Base-by-base conservation (phyloP, 148 eudicot species). In the Chenopodium album region DNA sequence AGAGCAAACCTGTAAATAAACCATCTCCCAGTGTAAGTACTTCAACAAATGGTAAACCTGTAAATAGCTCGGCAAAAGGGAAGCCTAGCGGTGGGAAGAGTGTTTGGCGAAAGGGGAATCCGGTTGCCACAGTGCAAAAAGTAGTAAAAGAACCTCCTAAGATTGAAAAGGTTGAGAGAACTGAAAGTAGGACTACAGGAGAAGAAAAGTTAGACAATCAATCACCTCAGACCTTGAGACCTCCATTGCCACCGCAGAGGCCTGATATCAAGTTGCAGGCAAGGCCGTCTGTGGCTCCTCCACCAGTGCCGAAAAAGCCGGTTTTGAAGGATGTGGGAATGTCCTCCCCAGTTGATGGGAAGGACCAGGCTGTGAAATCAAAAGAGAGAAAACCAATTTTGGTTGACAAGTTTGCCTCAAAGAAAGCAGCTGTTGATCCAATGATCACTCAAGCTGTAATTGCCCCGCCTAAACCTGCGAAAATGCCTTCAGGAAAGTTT, bases 51-150 rank as follows among this genome's bases (percentile, higher is more conserved):
- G 93, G 92, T 31, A 90, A 82, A 78, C 85, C 91, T 22, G 80
- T 78, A 71, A 88, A 82, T 80, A 75, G 82, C 4, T 70, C 80
- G 34, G 80, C 76, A 8, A 87, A 65, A 73, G 87, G 70, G 48
- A 96, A 86, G 85, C 73, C 95, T 54, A 92, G 80, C 65, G 74
- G 91, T 60, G 62, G 84, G 54, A 96, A 91, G 88, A 90, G 98
- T 82, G 99, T 96, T 52, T 96, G 99, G 99, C 76, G 93, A 65
- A 96, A 91, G 80, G 99, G 99, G 65, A 90, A 89, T 76, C 95
- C 98, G 0, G 91, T 92, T 69, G 81, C 97, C 19, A 78, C 84
- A 46, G 93, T 89, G 82, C 88, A 81, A 75, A 91, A 90, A 67
- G 86, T 89, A 75, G 94, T 89, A 56, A 89, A 84, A 80, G 90